Percentiles rank a stretch among this genome's conserved stretches.
Evolutionary conservation across 2,329 filamentous ascomycete genomes (phyloP).

Genomic region (Colletotrichum chlorophyti): DNA sequence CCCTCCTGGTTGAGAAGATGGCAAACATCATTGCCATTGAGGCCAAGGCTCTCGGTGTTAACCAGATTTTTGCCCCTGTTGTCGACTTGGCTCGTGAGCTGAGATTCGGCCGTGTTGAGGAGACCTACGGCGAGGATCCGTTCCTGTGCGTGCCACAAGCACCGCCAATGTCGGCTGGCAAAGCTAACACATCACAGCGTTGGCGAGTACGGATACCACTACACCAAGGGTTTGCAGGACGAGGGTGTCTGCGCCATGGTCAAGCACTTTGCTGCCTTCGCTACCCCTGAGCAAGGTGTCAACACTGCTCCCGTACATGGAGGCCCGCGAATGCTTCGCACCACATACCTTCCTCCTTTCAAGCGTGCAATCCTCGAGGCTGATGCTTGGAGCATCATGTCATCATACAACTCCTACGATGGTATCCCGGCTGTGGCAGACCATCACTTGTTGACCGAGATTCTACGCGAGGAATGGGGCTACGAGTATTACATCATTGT

Average conservation of each 20-base stretch:
- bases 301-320: slow-evolving; percentile 68
- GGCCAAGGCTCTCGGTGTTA: slow-evolving; percentile 71
- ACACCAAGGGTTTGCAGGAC: slow-evolving; percentile 65
- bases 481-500: slow-evolving; percentile 70
- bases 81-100: slow-evolving; percentile 75
- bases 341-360: slow-evolving; percentile 65
- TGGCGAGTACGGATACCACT: slow-evolving; percentile 71
- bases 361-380: slow-evolving; percentile 75
- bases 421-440: slow-evolving; percentile 73
- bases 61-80: slow-evolving; percentile 75
- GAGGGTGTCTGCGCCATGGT: slow-evolving; percentile 73
- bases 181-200: slow-evolving; percentile 41
- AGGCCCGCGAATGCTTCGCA: slow-evolving; percentile 60
- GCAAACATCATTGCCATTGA: slow-evolving; percentile 70
- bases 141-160: slow-evolving; percentile 52
- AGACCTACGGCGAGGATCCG: slow-evolving; percentile 74
- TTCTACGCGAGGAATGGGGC: slow-evolving; percentile 75
- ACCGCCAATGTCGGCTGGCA: too few species aligned
- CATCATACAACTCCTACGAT: slow-evolving; percentile 77
- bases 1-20: slow-evolving; percentile 70
- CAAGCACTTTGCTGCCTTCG: slow-evolving; percentile 78
- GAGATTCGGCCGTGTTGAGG: slow-evolving; percentile 76
- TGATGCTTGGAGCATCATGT: slow-evolving; percentile 74
- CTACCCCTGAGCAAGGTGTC: slow-evolving; percentile 72
- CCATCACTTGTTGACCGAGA: slow-evolving; percentile 69